phyloP scores from a whole-genome alignment of 352 stramenopile species.

The Blastocystis sp. region DNA sequence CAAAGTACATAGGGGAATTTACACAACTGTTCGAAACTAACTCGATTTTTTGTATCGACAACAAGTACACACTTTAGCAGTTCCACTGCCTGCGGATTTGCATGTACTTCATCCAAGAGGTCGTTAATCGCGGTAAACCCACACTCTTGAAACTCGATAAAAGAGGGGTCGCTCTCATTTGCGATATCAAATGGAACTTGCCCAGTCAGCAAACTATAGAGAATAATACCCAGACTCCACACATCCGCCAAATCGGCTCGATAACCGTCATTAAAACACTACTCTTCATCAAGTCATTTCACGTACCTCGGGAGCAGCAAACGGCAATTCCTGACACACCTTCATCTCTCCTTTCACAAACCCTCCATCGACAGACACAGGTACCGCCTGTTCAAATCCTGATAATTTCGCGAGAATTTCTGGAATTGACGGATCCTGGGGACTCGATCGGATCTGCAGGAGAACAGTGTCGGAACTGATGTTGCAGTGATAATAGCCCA shows the following conservation, averaged over 20 bases:
- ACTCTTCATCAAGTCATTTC: neutral
- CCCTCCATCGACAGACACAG: neutral
- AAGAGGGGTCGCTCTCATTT: neutral
- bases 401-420: neutral
- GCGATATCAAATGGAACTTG: conserved; percentile 34
- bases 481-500: conserved; percentile 18
- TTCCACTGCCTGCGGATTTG: neutral
- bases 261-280: conserved; percentile 1
- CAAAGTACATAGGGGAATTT: conserved; percentile 30
- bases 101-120: neutral
- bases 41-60: neutral
- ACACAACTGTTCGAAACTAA: neutral
- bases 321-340: neutral
- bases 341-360: neutral
- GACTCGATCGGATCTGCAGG: neutral
- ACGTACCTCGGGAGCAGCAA: neutral
- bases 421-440: neutral
- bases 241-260: neutral
- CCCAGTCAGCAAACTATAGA: conserved; percentile 11
- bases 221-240: conserved; percentile 35
- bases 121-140: neutral
- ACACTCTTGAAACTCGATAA: neutral
- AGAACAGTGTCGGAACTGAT: neutral
- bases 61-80: neutral
- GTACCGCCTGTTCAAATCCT: conserved; percentile 24